phyloP scores from a whole-genome alignment of 116 monocot species.

The Phalaenopsis hybrid region DNA sequence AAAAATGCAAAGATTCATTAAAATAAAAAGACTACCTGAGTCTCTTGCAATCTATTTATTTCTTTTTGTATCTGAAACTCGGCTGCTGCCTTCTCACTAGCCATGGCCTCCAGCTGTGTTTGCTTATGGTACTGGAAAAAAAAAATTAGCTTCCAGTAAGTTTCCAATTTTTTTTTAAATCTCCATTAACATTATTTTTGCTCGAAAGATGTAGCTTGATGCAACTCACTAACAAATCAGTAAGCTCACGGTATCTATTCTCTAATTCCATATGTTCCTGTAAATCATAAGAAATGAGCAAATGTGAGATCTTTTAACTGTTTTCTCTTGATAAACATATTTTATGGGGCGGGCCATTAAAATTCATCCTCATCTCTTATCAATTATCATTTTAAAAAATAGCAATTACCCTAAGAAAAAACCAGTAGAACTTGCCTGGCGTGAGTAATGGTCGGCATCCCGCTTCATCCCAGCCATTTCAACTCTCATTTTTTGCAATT shows the following conservation, averaged over 20 bases:
- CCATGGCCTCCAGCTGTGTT: conserved; percentile 94
- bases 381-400: not conserved
- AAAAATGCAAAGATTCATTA: not conserved
- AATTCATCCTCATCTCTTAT: not conserved
- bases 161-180: not conserved
- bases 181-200: not conserved
- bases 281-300: conserved; percentile 8
- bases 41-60: conserved; percentile 61
- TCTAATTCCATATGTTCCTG: conserved; percentile 97
- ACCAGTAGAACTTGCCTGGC: conserved; percentile 50
- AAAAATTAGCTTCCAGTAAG: not conserved
- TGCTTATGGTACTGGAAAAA: conserved; percentile 89
- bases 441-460: conserved; percentile 96
- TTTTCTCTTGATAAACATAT: not conserved
- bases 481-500: conserved; percentile 94
- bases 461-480: conserved; percentile 99
- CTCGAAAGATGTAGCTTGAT: not conserved
- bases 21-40: conserved; percentile 40
- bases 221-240: conserved; percentile 77
- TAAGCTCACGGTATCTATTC: conserved; percentile 89
- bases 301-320: not conserved
- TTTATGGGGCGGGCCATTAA: not conserved
- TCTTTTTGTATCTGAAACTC: conserved; percentile 94
- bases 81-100: conserved; percentile 88
- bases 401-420: not conserved